Conservation (phyloP, 495 filamentous ascomycete genomes). For the Hyaloscypha bicolor region DNA sequence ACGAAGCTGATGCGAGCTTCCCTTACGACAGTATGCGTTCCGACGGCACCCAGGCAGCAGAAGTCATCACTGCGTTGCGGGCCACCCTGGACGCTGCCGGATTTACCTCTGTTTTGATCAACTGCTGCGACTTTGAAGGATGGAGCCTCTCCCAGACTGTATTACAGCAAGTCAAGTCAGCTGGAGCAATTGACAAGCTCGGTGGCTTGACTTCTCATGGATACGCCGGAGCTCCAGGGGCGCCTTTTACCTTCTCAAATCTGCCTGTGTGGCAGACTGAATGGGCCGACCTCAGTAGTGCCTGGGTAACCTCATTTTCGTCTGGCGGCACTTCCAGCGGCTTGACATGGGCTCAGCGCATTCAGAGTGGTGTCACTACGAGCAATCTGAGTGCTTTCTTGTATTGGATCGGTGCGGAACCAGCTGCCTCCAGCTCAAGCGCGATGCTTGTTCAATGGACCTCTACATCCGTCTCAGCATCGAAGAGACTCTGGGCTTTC, state of each 20-base stretch:
- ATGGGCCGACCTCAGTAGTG: slow-evolving; percentile 49
- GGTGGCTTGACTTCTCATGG: slow-evolving; percentile 47
- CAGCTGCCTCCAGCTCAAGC: slow-evolving; percentile 32
- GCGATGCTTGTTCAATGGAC: slow-evolving; percentile 41
- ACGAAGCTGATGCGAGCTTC: slow-evolving; percentile 45
- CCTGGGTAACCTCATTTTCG: slow-evolving; percentile 47
- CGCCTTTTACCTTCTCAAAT: slow-evolving; percentile 38
- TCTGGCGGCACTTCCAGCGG: slow-evolving; percentile 48
- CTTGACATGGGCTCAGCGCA: slow-evolving; percentile 54
- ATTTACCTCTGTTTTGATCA: slow-evolving; percentile 27
- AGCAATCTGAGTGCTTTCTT: slow-evolving; percentile 50
- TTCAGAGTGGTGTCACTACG: slow-evolving; percentile 46
- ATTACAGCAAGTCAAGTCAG: slow-evolving; percentile 24
- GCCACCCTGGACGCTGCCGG: slow-evolving; percentile 45
- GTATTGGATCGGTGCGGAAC: slow-evolving; percentile 55
- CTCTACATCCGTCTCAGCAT: slow-evolving; percentile 35
- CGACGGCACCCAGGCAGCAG: slow-evolving; percentile 36
- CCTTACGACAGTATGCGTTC: slow-evolving; percentile 8
- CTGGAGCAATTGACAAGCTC: slow-evolving; percentile 42
- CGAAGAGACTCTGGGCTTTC: slow-evolving; percentile 53
- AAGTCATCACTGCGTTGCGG: slow-evolving; percentile 52
- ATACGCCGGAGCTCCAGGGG: slow-evolving; percentile 45
- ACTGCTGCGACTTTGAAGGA: slow-evolving; percentile 4
- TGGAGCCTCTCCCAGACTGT: background rate
- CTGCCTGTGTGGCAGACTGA: slow-evolving; percentile 55